phyloP scores from a whole-genome alignment of 208 protist genomes.

The Acanthamoeba rhysodes region DNA sequence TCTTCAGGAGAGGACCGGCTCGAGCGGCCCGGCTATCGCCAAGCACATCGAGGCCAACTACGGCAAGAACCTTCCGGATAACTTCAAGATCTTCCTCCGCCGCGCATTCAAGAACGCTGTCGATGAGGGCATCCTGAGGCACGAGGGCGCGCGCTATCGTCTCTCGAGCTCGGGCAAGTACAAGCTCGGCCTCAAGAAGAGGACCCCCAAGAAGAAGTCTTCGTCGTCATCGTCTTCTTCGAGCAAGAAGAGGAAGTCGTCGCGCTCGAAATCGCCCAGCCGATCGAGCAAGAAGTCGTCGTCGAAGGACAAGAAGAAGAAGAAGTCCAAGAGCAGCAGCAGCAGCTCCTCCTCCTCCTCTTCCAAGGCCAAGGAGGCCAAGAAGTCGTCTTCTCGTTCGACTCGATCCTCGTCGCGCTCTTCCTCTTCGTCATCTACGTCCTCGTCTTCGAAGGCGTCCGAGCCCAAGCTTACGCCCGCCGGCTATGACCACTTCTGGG shows the following conservation, averaged over 20 bases:
- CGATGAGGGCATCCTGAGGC: conserved; percentile 14
- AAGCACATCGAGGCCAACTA: conserved; percentile 27
- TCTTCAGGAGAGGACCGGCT: not conserved
- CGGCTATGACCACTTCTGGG: not conserved
- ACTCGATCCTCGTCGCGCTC: not conserved
- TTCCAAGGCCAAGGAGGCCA: conserved; percentile 21
- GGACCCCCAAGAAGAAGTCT: not conserved
- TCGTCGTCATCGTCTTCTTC: not conserved
- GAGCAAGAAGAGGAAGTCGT: conserved; percentile 11
- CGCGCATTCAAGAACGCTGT: conserved; percentile 16
- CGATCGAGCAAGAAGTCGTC: not conserved
- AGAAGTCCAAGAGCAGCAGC: not conserved
- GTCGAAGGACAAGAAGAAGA: conserved; percentile 6
- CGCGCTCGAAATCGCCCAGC: not conserved
- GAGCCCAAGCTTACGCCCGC: not conserved
- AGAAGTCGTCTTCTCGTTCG: not conserved
- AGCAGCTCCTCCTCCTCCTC: too few species aligned
- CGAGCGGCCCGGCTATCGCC: not conserved
- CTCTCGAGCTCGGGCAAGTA: not conserved
- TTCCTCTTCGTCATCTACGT: conserved; percentile 5
- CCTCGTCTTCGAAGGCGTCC: not conserved
- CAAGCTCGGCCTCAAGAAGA: conserved; percentile 18
- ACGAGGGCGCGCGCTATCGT: not conserved
- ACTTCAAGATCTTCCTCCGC: conserved; percentile 66
- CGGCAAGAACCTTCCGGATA: conserved; percentile 16